phyloP scores from a whole-genome alignment of 768 basidiomycete genomes.

The Tephrocybe rancida region DNA sequence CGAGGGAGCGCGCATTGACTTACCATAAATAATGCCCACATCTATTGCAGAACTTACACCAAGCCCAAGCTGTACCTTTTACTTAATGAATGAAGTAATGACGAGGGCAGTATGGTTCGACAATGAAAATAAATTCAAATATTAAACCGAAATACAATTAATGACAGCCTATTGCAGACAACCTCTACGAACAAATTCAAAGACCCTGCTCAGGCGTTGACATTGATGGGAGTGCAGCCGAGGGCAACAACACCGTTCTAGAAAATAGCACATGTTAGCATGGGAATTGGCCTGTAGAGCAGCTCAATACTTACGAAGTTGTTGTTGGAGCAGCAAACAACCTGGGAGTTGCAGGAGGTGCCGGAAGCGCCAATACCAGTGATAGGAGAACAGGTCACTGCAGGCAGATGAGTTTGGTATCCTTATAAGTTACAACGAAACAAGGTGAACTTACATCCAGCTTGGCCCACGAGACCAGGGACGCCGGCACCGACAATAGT shows the following conservation, averaged over 20 bases:
- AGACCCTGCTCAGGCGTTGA: not conserved
- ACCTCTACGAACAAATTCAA: not conserved
- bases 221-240: constrained; percentile 9
- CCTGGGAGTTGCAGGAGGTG: not conserved
- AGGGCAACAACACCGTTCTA: not conserved
- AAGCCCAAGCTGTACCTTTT: too few species aligned
- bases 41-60: too few species aligned
- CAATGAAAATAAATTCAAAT: too few species aligned
- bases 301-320: not conserved
- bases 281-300: not conserved
- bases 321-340: not conserved
- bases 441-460: not conserved
- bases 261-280: not conserved
- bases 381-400: not conserved
- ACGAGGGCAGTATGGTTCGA: too few species aligned
- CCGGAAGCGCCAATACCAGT: not conserved
- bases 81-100: too few species aligned
- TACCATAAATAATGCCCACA: too few species aligned
- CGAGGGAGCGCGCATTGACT: too few species aligned
- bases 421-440: not conserved
- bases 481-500: not conserved
- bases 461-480: not conserved
- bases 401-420: not conserved
- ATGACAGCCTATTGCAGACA: too few species aligned
- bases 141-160: too few species aligned